Evolutionary conservation across 2,329 filamentous ascomycete species (phyloP).

Genomic region (Aspergillus alliaceus): DNA sequence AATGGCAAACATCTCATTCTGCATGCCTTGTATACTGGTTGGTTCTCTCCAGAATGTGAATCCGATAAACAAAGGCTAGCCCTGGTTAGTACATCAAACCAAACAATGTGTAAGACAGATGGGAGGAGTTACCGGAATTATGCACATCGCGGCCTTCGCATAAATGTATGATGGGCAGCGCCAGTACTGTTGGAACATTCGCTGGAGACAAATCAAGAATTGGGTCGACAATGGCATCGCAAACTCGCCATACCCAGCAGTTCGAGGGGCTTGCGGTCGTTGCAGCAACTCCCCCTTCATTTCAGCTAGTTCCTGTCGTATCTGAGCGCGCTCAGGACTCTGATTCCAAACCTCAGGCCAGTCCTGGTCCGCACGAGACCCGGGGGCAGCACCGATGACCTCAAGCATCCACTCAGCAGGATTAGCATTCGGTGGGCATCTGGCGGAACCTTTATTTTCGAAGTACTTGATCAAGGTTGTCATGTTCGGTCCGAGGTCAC

Average conservation of each 20-base stretch:
- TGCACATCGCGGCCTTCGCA: slow-evolving; percentile 70
- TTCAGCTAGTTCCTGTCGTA: slow-evolving; percentile 50
- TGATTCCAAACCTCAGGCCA: slow-evolving; percentile 63
- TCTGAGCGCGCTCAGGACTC: slow-evolving; percentile 52
- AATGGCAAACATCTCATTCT: slow-evolving; percentile 85
- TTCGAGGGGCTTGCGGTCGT: slow-evolving; percentile 35
- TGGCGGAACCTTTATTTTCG: slow-evolving; percentile 58
- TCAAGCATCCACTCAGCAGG: slow-evolving; percentile 68
- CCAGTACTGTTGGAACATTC: slow-evolving; percentile 89
- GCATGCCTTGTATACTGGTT: slow-evolving; percentile 74
- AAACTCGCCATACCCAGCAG: slow-evolving; percentile 69
- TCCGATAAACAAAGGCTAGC: slow-evolving; percentile 71
- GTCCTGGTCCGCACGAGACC: slow-evolving; percentile 59
- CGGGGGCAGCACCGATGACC: slow-evolving; percentile 58
- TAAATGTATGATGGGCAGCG: slow-evolving; percentile 85
- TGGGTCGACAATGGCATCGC: slow-evolving; percentile 71
- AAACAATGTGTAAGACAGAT: no score
- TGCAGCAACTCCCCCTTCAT: slow-evolving; percentile 31
- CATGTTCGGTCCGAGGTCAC: slow-evolving; percentile 61
- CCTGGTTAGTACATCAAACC: neutral
- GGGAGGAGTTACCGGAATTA: slow-evolving; percentile 62
- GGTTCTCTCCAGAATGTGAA: slow-evolving; percentile 75
- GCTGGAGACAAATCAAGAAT: slow-evolving; percentile 64
- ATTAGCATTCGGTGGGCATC: slow-evolving; percentile 63
- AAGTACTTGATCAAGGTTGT: slow-evolving; percentile 62